Evolutionary conservation across 2,329 filamentous ascomycete genomes (phyloP).

Genomic region (Penicillium sp.): DNA sequence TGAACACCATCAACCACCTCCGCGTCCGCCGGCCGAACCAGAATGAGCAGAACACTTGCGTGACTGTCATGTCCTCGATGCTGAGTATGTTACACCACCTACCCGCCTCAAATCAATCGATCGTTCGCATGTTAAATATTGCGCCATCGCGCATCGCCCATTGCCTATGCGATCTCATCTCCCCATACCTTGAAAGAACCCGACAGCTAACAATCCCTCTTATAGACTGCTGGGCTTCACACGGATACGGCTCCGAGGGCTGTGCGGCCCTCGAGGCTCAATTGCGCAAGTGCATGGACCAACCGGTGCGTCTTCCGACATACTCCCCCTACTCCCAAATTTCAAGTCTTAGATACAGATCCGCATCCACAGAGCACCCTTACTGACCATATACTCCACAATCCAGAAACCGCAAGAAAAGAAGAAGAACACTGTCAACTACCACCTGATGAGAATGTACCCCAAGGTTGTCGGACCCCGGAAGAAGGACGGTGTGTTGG

Average conservation of each 20-base stretch:
- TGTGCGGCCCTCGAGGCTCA: conserved; percentile 62
- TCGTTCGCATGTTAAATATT: neutral
- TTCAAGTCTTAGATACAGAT: neutral
- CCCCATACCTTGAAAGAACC: neutral
- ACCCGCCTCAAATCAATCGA: neutral
- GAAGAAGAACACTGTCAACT: conserved; percentile 83
- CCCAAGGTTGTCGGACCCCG: conserved; percentile 69
- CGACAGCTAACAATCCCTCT: neutral
- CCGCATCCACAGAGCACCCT: neutral
- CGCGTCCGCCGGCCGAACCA: conserved; percentile 65
- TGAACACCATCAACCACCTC: conserved; percentile 54
- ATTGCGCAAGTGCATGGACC: conserved; percentile 75
- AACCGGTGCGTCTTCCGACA: conserved; percentile 57
- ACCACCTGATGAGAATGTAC: conserved; percentile 78
- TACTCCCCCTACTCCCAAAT: neutral
- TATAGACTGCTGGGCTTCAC: conserved; percentile 49
- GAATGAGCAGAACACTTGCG: conserved; percentile 62
- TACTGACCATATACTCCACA: conserved; percentile 8
- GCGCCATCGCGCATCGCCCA: neutral
- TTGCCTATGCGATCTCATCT: neutral
- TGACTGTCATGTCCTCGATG: conserved; percentile 66
- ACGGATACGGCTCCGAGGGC: conserved; percentile 52
- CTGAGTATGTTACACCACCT: conserved; percentile 54
- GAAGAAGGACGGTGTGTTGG: conserved; percentile 58
- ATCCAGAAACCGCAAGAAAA: conserved; percentile 55